A percentile compares a stretch with the other conserved stretches of the same genome.
Evolutionary conservation across 2,329 filamentous ascomycete genomes (phyloP).

Genomic region (Pseudophaeomoniella oleicola): DNA sequence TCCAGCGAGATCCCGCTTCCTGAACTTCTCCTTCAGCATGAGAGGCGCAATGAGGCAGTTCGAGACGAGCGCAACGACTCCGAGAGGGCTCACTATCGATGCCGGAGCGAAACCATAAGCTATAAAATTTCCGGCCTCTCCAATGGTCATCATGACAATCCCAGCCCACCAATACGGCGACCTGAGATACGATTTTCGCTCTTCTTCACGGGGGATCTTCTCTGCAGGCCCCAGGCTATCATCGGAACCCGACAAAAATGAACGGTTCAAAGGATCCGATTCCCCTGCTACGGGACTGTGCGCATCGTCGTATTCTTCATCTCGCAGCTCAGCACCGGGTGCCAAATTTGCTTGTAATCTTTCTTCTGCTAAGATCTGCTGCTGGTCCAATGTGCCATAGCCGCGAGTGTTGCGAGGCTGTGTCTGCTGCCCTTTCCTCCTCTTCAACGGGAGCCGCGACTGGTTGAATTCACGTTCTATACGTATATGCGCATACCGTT

Average conservation of each 20-base stretch:
- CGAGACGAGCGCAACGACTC: slow-evolving; percentile 90
- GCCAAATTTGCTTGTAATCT: slow-evolving; percentile 5
- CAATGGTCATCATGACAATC: slow-evolving; percentile 80
- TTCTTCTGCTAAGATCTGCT: slow-evolving; percentile 9
- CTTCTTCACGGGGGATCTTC: slow-evolving; percentile 21
- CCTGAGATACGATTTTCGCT: slow-evolving; percentile 61
- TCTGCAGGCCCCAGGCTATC: slow-evolving; percentile 23
- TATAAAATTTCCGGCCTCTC: slow-evolving; percentile 90
- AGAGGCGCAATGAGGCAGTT: slow-evolving; percentile 95
- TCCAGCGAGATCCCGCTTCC: slow-evolving; percentile 70
- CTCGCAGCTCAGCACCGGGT: slow-evolving; percentile 2
- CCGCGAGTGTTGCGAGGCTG: slow-evolving; percentile 1
- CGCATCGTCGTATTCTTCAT: slow-evolving; percentile 7
- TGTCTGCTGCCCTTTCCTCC: slow-evolving; percentile 1
- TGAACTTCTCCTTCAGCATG: slow-evolving; percentile 82
- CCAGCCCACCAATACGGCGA: slow-evolving; percentile 96
- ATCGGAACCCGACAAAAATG: slow-evolving; percentile 21
- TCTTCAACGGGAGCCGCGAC: slow-evolving; percentile 13
- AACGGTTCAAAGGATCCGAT: slow-evolving; percentile 15
- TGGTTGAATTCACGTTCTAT: slow-evolving; percentile 57
- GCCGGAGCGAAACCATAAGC: slow-evolving; percentile 96
- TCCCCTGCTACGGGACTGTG: slow-evolving; percentile 18
- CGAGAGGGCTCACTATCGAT: slow-evolving; percentile 89
- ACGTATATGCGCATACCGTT: slow-evolving; percentile 85
- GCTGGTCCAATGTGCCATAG: slow-evolving; percentile 7